These are phyloP conservation scores for Dianthus caryophyllus DNA, from an alignment of 148 eudicot genomes.

Conservation along the genomic window DNA sequence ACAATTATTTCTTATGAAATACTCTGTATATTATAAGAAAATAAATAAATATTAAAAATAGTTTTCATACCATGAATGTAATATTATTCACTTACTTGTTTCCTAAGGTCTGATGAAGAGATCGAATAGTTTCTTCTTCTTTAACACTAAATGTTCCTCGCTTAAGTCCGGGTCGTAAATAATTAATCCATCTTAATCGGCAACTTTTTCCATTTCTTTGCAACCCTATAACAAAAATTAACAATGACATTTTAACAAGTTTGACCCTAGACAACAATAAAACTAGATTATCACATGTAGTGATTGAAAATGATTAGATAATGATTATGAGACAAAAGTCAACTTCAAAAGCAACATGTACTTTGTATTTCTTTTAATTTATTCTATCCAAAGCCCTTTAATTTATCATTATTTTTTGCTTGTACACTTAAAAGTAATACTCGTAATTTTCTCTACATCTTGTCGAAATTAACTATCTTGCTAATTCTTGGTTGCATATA, in stretches of 20 bases:
- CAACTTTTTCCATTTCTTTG: slow-evolving; percentile 80
- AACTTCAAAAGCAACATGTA: not conserved
- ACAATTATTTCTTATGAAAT: too few species aligned
- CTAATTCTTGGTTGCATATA: slow-evolving; percentile 9
- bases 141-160: slow-evolving; percentile 50
- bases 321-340: slow-evolving; percentile 3
- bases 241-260: not conserved
- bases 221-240: slow-evolving; percentile 2
- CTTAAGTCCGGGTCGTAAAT: slow-evolving; percentile 76
- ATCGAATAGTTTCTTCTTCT: slow-evolving; percentile 59
- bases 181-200: slow-evolving; percentile 86
- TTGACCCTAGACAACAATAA: not conserved
- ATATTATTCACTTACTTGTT: slow-evolving; percentile 63
- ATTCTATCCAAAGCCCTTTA: slow-evolving; percentile 3
- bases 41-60: too few species aligned
- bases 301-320: slow-evolving; percentile 1
- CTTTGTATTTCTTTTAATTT: not conserved
- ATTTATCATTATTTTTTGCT: slow-evolving; percentile 26
- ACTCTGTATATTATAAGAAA: too few species aligned
- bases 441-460: not conserved
- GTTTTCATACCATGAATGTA: too few species aligned
- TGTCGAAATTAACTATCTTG: not conserved
- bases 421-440: slow-evolving; percentile 16
- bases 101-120: slow-evolving; percentile 60
- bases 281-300: not conserved